Evolutionary conservation across 106 monocot species (phyloP).

Genomic region (Acorus calamus): DNA sequence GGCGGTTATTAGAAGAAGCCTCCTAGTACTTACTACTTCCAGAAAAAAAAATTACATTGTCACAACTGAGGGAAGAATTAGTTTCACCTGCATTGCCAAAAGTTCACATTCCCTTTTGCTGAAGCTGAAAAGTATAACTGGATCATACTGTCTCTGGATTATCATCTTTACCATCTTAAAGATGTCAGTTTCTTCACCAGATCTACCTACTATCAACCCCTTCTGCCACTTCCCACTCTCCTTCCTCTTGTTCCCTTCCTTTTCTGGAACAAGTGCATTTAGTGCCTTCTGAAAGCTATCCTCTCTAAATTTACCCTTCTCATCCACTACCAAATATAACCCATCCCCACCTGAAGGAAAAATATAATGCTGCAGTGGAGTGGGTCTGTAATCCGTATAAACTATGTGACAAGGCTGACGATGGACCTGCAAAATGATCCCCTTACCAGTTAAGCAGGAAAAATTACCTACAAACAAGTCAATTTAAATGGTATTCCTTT

Average conservation of each 20-base stretch:
- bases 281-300: conserved; percentile 89
- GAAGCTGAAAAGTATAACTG: conserved; percentile 92
- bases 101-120: conserved; percentile 97
- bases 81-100: conserved; percentile 90
- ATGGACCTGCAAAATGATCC: conserved; percentile 53
- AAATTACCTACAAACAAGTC: too few species aligned
- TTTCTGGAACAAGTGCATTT: conserved; percentile 68
- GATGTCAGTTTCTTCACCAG: conserved; percentile 80
- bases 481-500: too few species aligned
- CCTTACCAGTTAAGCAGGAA: too few species aligned
- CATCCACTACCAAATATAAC: conserved; percentile 84
- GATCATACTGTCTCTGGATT: conserved; percentile 86
- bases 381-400: conserved; percentile 94
- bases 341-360: conserved; percentile 93
- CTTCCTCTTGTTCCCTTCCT: conserved; percentile 50
- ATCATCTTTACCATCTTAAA: conserved; percentile 99
- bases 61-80: neutral
- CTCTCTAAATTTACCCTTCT: conserved; percentile 86
- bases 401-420: conserved; percentile 95
- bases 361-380: conserved; percentile 91
- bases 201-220: conserved; percentile 35
- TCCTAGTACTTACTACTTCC: conserved; percentile 50
- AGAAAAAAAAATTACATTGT: conserved; percentile 72
- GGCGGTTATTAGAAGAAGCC: too few species aligned
- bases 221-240: conserved; percentile 70